phyloP scores from a whole-genome alignment of 176 grass and related monocot species.

The Phoenix roebelenii region DNA sequence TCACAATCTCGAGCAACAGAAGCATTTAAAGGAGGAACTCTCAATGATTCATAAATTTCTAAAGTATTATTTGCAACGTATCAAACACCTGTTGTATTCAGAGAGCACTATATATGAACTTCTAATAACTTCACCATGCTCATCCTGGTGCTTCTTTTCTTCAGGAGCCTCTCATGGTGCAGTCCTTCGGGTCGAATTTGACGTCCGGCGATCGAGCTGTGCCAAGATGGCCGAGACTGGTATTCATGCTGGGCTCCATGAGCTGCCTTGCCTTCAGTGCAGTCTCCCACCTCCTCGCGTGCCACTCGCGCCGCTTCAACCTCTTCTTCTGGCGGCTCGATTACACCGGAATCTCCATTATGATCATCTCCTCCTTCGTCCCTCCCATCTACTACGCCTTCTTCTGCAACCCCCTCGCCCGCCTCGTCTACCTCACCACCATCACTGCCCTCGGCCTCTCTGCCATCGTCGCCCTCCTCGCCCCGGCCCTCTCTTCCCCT shows the following conservation, averaged over 20 bases:
- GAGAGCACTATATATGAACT: too few species aligned
- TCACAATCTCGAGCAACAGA: too few species aligned
- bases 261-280: conserved; percentile 15
- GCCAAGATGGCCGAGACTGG: conserved; percentile 14
- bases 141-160: neutral
- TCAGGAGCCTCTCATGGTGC: neutral
- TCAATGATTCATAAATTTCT: too few species aligned
- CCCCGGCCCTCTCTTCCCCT: conserved; percentile 9
- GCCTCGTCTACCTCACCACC: conserved; percentile 7
- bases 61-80: too few species aligned
- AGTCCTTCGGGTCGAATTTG: neutral
- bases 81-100: too few species aligned
- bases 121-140: neutral
- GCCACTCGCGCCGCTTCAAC: conserved; percentile 17
- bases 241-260: conserved; percentile 15
- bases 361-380: conserved; percentile 20
- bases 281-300: conserved; percentile 13
- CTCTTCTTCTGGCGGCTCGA: conserved; percentile 17
- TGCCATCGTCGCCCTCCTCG: conserved; percentile 10
- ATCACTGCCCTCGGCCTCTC: conserved; percentile 9
- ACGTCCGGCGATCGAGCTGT: neutral
- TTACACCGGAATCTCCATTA: conserved; percentile 15
- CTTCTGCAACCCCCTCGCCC: neutral
- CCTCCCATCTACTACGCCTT: conserved; percentile 19
- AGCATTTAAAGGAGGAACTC: too few species aligned